Percentiles rank a stretch among this genome's conserved stretches.
Evolutionary conservation across 176 grass and related monocot genomes (phyloP).

Genomic region (Elaeis guineensis): DNA sequence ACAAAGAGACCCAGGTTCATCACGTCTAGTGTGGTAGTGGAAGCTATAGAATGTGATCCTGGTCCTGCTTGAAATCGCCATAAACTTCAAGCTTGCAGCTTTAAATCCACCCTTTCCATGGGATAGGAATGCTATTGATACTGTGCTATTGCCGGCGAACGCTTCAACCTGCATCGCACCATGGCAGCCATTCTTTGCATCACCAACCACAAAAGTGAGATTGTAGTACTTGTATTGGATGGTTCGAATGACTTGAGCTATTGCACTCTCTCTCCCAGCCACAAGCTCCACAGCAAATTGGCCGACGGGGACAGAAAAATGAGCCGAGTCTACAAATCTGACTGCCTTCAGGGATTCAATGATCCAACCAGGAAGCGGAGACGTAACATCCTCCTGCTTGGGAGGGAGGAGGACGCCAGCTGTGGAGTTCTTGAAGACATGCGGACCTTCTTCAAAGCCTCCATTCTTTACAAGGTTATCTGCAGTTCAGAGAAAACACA

Average conservation of each 20-base stretch:
- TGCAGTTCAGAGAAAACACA: slow-evolving; percentile 8
- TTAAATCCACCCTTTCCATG: slow-evolving; percentile 39
- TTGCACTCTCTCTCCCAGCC: slow-evolving; percentile 82
- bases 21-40: slow-evolving; percentile 79
- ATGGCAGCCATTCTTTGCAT: slow-evolving; percentile 83
- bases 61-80: slow-evolving; percentile 30
- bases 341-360: slow-evolving; percentile 98
- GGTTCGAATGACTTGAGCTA: slow-evolving; percentile 93
- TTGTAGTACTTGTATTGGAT: slow-evolving; percentile 53
- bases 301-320: slow-evolving; percentile 67
- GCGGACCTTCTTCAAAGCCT: slow-evolving; percentile 31
- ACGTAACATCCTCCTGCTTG: slow-evolving; percentile 74
- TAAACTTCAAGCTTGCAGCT: slow-evolving; percentile 47
- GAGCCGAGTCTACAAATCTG: slow-evolving; percentile 70
- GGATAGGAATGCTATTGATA: slow-evolving; percentile 72
- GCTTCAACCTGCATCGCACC: slow-evolving; percentile 87
- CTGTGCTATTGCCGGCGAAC: slow-evolving; percentile 73
- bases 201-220: slow-evolving; percentile 71
- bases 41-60: slow-evolving; percentile 97
- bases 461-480: slow-evolving; percentile 89
- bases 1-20: slow-evolving; percentile 59
- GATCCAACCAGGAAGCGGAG: slow-evolving; percentile 90
- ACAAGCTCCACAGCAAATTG: slow-evolving; percentile 89
- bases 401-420: slow-evolving; percentile 15
- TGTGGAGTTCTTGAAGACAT: slow-evolving; percentile 76